Evolutionary conservation across 2,329 filamentous ascomycete genomes (phyloP).

Genomic region (Cercospora berteroae): DNA sequence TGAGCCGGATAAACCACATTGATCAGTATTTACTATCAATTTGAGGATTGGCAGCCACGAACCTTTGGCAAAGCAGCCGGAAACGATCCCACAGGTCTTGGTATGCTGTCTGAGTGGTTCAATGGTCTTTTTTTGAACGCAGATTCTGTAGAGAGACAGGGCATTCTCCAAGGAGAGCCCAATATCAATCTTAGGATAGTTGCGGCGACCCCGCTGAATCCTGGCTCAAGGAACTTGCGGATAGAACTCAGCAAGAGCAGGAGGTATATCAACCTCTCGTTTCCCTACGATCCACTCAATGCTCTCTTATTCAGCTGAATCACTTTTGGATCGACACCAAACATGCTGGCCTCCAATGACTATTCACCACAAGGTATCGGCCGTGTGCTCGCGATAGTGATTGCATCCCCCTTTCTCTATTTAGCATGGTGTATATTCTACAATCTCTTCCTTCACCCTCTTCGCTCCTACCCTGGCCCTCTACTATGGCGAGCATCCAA

Average conservation of each 20-base stretch:
- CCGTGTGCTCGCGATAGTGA: background rate
- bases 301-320: background rate
- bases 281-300: background rate
- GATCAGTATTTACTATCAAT: background rate
- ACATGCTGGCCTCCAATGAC: background rate
- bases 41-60: background rate
- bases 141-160: background rate
- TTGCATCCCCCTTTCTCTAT: constrained; percentile 4
- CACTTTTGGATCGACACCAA: background rate
- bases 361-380: background rate
- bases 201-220: background rate
- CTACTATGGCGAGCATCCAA: constrained; percentile 18
- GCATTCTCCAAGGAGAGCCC: background rate
- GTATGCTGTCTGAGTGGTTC: background rate
- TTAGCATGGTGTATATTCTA: constrained; percentile 32
- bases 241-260: background rate
- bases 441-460: constrained; percentile 46
- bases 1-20: background rate
- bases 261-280: background rate
- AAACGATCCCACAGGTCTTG: background rate
- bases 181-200: constrained; percentile 1
- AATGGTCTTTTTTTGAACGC: background rate
- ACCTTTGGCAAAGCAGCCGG: background rate
- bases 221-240: background rate
- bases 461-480: constrained; percentile 43